Conservation (phyloP, 768 basidiomycete species). For the Lactarius evosmus region DNA sequence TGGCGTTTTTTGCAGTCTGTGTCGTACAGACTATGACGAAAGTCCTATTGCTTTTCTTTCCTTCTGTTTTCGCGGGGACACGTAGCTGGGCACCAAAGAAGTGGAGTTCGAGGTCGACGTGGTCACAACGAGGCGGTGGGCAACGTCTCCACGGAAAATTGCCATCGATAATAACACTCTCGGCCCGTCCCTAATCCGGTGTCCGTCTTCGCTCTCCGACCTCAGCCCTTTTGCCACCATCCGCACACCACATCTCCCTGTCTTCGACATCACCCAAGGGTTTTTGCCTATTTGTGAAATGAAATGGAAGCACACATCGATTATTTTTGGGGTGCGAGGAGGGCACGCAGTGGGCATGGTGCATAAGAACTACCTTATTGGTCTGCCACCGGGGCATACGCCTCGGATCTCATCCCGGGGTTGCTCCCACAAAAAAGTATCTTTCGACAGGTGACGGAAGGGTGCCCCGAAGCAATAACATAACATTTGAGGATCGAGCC, state of each 20-base stretch:
- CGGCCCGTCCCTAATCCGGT: slow-evolving; percentile 2
- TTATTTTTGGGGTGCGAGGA: slow-evolving; percentile 6
- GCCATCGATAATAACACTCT: slow-evolving; percentile 5
- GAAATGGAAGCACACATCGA: slow-evolving; percentile 17
- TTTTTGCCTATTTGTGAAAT: slow-evolving; percentile 11
- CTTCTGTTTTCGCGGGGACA: background rate
- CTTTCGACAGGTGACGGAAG: background rate
- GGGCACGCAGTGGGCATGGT: slow-evolving; percentile 14
- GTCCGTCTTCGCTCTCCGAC: background rate
- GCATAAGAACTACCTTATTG: slow-evolving; percentile 19
- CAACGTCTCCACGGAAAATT: slow-evolving; percentile 21
- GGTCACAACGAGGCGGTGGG: background rate
- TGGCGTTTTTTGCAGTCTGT: slow-evolving; percentile 47
- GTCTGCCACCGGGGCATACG: background rate
- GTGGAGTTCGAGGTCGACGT: background rate
- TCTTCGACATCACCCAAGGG: slow-evolving; percentile 9
- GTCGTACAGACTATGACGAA: slow-evolving; percentile 31
- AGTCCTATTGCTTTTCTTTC: slow-evolving; percentile 18
- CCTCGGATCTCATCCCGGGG: background rate
- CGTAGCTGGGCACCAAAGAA: background rate
- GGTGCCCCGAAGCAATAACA: background rate
- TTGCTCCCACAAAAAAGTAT: background rate
- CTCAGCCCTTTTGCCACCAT: background rate
- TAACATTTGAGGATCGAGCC: background rate
- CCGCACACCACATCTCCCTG: background rate